phyloP scores from a whole-genome alignment of 1,284 basidiomycete species.

The Pterula multifida region DNA sequence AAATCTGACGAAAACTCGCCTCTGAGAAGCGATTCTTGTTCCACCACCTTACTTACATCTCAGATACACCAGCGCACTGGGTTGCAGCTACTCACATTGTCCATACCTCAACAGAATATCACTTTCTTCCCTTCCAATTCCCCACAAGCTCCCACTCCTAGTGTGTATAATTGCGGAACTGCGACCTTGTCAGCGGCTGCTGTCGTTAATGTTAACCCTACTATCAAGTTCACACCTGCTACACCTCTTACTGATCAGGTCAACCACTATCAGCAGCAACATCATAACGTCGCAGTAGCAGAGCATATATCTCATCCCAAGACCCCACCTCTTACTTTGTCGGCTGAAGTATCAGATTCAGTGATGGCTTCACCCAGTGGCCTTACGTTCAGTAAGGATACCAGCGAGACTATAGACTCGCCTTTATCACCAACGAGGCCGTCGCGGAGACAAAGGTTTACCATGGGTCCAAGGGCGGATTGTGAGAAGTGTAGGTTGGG shows the following conservation, averaged over 20 bases:
- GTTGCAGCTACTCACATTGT: neutral
- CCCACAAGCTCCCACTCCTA: neutral
- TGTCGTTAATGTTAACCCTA: slow-evolving; percentile 10
- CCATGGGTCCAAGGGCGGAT: slow-evolving; percentile 62
- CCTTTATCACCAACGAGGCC: slow-evolving; percentile 14
- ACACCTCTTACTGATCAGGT: slow-evolving; percentile 16
- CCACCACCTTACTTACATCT: neutral
- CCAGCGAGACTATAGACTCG: slow-evolving; percentile 14
- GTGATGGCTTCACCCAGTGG: slow-evolving; percentile 15
- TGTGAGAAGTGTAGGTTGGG: slow-evolving; percentile 60
- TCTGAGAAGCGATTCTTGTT: neutral
- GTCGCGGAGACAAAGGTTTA: slow-evolving; percentile 35
- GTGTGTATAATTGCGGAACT: neutral
- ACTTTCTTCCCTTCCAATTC: neutral
- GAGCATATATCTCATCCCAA: neutral
- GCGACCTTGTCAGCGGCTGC: neutral
- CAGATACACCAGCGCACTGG: neutral
- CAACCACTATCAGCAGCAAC: neutral
- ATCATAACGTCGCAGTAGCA: neutral
- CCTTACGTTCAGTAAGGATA: no score
- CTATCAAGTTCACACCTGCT: slow-evolving; percentile 25
- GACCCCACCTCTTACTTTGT: neutral
- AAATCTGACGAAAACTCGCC: neutral
- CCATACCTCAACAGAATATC: neutral
- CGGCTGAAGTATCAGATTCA: slow-evolving; percentile 7